Base-by-base conservation (phyloP, 345 rosid genomes). In the Barbarea vulgaris region DNA sequence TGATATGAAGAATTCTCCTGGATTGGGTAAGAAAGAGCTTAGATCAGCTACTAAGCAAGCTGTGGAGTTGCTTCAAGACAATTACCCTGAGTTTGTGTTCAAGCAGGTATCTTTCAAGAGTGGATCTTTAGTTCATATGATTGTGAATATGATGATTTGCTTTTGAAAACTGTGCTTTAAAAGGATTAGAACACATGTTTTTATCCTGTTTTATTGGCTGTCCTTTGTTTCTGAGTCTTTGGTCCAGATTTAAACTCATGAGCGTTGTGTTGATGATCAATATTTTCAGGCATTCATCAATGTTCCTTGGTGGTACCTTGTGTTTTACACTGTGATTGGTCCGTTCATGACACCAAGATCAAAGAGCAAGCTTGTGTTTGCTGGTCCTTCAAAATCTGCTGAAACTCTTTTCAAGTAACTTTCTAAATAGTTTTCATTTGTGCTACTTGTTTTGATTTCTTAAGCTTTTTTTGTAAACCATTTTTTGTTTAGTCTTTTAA, bases 41-140 rank as follows among this genome's bases (percentile, higher is more conserved):
- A 81, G 98, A 73, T 68, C 83, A 21, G 96, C 97, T 0, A 91
- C 97, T 37, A 87, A 81, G 36, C 94, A 89, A 76, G 96, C 96
- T 14, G 86, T 94, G 3, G 87, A 86, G 15, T 68, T 91, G 77
- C 91, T 94, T 74, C 98, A 94, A 68, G 98, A 94, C 68, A 94
- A 94, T 75, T 94, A 91, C 69, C 98, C 97, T 6, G 98, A 91
- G 80, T 94, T 94, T 69, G 98, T 91, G 3, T 89, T 95, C 63
- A 94, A 85, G 72, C 97, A 94, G 91, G 97, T 93, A 55, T 39
- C 9, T 12, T 18, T 21, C 21, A 31, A 24, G 15, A 33, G 5
- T 22, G 9, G 3, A 24, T 64, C 21, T 36, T 37, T 41, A 5
- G 12, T 27, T 24, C 24, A 14, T 14, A 30, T 54, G 17, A 15